Evolutionary conservation across 108 stramenopile species (phyloP), one percentile per base, ranked within the genome.

Genomic region (Cyclotella cryptica): DNA sequence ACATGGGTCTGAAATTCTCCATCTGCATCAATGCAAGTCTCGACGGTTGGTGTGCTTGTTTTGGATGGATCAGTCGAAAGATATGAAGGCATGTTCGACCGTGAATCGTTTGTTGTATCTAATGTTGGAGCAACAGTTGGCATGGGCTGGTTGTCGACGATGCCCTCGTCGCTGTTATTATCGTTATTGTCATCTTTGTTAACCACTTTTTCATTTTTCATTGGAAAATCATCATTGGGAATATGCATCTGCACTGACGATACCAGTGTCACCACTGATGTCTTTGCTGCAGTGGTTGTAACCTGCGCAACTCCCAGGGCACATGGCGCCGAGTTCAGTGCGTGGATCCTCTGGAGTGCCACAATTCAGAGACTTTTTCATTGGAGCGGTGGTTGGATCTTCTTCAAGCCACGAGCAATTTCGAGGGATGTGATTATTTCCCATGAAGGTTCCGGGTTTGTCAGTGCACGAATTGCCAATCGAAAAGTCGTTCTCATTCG

Each of bases 301-400:
- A 22, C 80, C 80, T 28, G 69, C 80, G 65, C 80, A 81, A 47
- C 64, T 71, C 19, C 43, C 44, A n/a, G 80, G 80, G 46, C 80
- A 81, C 80, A 81, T 81, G 17, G 59, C 62, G 15, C 80, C 80
- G 0, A 81, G 46, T 42, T 81, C 80, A 1, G 80, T 75, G 47
- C 52, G 26, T 15, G 69, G 51, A 22, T 40, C 43, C 15, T 60
- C 69, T 4, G 69, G 64, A 51, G 74, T 75, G n/a, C 80, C 80
- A 66, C 80, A 81, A 24, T 81, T 81, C 30, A 71, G 49, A 59
- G 59, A 60, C 70, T 81, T 81, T 26, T 81, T 81, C 30, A 75
- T 71, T 14, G 80, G 74, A 27, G 80, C 69, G 10, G 80, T 81
- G 21, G 22, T 10, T 21, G 69, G 69, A 59, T 81, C 80, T 70